phyloP scores from a whole-genome alignment of 2,329 filamentous ascomycete genomes.

The Rhynchosporium graminicola region DNA sequence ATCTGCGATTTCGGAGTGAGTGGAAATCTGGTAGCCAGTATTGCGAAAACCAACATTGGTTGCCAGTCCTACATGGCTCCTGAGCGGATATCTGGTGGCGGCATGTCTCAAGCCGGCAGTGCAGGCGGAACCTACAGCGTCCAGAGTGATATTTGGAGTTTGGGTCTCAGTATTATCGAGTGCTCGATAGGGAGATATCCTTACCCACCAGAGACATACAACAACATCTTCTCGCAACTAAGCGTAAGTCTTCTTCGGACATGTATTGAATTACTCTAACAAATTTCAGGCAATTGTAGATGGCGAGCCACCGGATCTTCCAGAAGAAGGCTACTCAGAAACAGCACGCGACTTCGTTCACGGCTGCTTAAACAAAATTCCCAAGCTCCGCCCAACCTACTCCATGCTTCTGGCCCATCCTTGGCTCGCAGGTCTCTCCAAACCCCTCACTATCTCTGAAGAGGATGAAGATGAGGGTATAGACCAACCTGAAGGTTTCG shows the following conservation, averaged over 20 bases:
- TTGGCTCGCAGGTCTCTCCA: conserved; percentile 77
- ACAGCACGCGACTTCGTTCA: conserved; percentile 83
- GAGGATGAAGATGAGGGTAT: conserved; percentile 57
- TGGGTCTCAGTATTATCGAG: conserved; percentile 93
- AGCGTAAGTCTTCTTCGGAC: conserved; percentile 65
- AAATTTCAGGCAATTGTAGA: conserved; percentile 84
- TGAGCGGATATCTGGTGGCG: conserved; percentile 87
- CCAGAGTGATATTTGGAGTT: conserved; percentile 96
- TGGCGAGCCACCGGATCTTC: conserved; percentile 89
- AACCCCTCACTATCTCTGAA: conserved; percentile 73
- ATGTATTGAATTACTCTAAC: conserved; percentile 9
- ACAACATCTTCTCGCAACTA: conserved; percentile 96
- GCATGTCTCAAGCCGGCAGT: conserved; percentile 69
- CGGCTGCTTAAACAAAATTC: conserved; percentile 89
- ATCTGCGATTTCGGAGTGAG: conserved; percentile 98
- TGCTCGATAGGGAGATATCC: conserved; percentile 93
- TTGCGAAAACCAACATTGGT: conserved; percentile 97
- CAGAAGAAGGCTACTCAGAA: conserved; percentile 74
- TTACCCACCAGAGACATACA: conserved; percentile 95
- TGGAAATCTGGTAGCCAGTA: conserved; percentile 94
- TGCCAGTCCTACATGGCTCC: conserved; percentile 99
- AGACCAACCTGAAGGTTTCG: conserved; percentile 23
- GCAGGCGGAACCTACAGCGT: conserved; percentile 91
- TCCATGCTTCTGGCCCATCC: conserved; percentile 84
- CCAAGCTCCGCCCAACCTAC: conserved; percentile 91